Evolutionary conservation across 306 rosid species (phyloP).

Genomic region (Lotus japonicus): DNA sequence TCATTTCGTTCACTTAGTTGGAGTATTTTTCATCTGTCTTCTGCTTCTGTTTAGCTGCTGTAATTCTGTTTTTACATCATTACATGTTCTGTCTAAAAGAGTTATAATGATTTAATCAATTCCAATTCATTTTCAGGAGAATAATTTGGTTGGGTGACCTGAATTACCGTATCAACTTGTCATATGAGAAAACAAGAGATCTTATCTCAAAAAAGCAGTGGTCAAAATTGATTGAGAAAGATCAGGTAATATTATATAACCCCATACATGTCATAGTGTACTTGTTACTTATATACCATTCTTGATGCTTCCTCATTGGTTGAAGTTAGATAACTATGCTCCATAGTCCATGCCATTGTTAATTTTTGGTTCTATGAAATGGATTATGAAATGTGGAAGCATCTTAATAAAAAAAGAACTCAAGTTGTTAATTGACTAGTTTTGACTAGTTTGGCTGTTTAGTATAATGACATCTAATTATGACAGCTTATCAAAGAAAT

Average conservation of each 20-base stretch:
- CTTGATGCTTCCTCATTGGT: background rate
- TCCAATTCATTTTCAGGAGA: slow-evolving; percentile 50
- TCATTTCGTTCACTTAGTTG: slow-evolving; percentile 31
- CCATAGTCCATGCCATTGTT: background rate
- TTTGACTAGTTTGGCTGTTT: background rate
- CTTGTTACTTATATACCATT: background rate
- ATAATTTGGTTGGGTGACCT: slow-evolving; percentile 94
- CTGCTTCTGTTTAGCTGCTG: no score
- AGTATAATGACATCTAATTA: slow-evolving; percentile 23
- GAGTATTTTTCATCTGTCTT: no score
- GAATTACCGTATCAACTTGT: slow-evolving; percentile 76
- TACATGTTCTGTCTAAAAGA: background rate
- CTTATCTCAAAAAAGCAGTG: slow-evolving; percentile 64
- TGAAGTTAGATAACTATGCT: background rate
- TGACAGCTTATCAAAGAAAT: slow-evolving; percentile 68
- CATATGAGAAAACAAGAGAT: slow-evolving; percentile 66
- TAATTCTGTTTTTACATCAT: background rate
- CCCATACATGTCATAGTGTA: background rate
- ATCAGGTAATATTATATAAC: slow-evolving; percentile 57
- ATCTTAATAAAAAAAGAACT: background rate
- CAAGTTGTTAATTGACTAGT: background rate
- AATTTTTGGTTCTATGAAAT: background rate
- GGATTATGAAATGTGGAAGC: background rate
- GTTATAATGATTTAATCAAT: slow-evolving; percentile 2
- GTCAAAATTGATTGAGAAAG: slow-evolving; percentile 63